A percentile compares a stretch with the other conserved stretches of the same genome.
phyloP scores from a whole-genome alignment of 257 asterid genomes.

The Euphrasia confusa region DNA sequence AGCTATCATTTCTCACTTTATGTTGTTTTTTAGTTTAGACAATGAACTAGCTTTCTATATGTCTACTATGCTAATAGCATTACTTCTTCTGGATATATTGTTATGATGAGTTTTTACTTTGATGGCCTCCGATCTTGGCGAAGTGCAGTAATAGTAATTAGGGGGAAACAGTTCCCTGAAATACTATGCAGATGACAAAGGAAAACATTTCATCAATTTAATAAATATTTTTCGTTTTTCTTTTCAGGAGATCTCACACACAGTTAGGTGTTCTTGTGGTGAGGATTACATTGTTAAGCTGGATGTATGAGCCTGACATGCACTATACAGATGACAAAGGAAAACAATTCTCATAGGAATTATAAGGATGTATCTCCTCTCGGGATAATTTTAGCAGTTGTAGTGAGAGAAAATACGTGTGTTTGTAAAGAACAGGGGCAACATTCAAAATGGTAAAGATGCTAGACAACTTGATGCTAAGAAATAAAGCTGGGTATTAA shows the following conservation, averaged over 20 bases:
- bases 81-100: constrained; percentile 2
- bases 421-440: constrained; percentile 2
- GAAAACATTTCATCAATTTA: constrained; percentile 1
- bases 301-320: constrained; percentile 29
- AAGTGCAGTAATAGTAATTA: constrained; percentile 10
- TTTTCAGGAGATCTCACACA: constrained; percentile 55
- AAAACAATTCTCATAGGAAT: constrained; percentile 1
- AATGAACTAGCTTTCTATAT: constrained; percentile 2
- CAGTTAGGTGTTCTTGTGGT: constrained; percentile 68
- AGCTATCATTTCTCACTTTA: constrained; percentile 23
- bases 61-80: background rate
- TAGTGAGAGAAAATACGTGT: background rate
- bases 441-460: constrained; percentile 13
- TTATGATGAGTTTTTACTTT: constrained; percentile 1
- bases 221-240: constrained; percentile 9
- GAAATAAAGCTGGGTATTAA: constrained; percentile 5
- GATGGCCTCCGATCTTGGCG: constrained; percentile 8
- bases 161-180: constrained; percentile 21
- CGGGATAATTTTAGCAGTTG: constrained; percentile 19
- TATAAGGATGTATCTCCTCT: constrained; percentile 1
- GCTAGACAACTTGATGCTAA: constrained; percentile 15
- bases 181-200: too few relatives aligned
- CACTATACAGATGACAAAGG: background rate
- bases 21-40: constrained; percentile 12
- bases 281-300: constrained; percentile 50